Conservation (phyloP, 208 protist genomes). For the Crithidia thermophila region DNA sequence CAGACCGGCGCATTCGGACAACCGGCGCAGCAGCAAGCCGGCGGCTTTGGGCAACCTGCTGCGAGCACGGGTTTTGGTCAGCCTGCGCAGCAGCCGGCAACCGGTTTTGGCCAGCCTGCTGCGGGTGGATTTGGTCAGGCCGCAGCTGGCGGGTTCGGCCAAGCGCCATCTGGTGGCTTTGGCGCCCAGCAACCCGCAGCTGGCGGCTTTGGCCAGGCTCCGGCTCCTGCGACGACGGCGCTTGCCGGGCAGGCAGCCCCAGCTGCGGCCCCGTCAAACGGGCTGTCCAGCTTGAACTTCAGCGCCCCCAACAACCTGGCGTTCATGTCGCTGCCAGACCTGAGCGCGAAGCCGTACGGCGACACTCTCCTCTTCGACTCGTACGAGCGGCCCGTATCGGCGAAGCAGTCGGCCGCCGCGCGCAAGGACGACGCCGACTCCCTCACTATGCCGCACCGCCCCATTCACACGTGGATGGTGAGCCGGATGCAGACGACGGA, state of each 20-base stretch:
- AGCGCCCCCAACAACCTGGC: constrained; percentile 40
- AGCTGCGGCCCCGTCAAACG: not conserved
- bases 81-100: constrained; percentile 11
- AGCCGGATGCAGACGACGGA: constrained; percentile 31
- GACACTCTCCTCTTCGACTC: constrained; percentile 75
- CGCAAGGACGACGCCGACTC: constrained; percentile 26
- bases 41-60: constrained; percentile 6
- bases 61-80: not conserved
- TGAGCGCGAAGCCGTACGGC: constrained; percentile 75
- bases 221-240: constrained; percentile 3
- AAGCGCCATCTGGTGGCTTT: constrained; percentile 17
- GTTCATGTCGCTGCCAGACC: constrained; percentile 82
- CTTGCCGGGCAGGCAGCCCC: no score
- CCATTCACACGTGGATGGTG: constrained; percentile 32
- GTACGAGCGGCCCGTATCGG: constrained; percentile 52
- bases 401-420: constrained; percentile 15
- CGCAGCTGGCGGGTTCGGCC: constrained; percentile 34
- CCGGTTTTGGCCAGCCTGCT: constrained; percentile 34
- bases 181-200: constrained; percentile 8
- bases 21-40: not conserved
- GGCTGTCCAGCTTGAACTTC: constrained; percentile 13
- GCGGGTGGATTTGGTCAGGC: constrained; percentile 24
- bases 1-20: constrained; percentile 53
- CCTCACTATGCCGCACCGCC: constrained; percentile 29
- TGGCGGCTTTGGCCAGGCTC: constrained; percentile 18